Evolutionary conservation across 495 filamentous ascomycete genomes (phyloP).

Genomic region (Podospora australis): DNA sequence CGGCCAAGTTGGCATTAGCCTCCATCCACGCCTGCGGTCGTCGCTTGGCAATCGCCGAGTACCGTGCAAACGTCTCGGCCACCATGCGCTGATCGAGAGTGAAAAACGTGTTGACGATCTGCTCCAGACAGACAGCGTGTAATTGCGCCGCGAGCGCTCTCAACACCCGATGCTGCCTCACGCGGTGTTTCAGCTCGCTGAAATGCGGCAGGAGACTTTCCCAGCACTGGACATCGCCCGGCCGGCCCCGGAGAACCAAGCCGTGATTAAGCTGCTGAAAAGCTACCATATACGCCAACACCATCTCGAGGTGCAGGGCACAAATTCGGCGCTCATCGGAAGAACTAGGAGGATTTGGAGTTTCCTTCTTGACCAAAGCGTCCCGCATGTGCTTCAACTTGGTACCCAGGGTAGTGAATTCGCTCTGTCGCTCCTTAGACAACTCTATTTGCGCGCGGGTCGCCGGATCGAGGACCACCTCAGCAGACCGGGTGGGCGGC

Average conservation of each 20-base stretch:
- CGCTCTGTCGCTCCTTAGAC: constrained; percentile 16
- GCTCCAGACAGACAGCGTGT: constrained; percentile 32
- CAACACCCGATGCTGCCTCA: constrained; percentile 19
- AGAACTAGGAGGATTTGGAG: constrained; percentile 17
- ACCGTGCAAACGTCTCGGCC: constrained; percentile 8
- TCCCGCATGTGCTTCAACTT: constrained; percentile 43
- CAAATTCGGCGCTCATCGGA: constrained; percentile 24
- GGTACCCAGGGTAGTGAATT: constrained; percentile 28
- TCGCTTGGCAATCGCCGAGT: constrained; percentile 12
- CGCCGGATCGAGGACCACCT: constrained; percentile 16
- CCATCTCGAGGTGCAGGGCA: constrained; percentile 35
- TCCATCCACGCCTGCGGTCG: constrained; percentile 23
- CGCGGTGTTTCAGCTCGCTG: constrained; percentile 21
- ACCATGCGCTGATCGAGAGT: constrained; percentile 19
- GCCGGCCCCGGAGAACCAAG: constrained; percentile 18
- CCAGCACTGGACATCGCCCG: constrained; percentile 20
- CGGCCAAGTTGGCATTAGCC: constrained; percentile 7
- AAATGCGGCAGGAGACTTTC: constrained; percentile 28
- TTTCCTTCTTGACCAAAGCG: constrained; percentile 22
- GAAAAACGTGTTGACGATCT: constrained; percentile 23
- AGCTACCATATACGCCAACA: constrained; percentile 35
- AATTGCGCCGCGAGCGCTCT: constrained; percentile 27
- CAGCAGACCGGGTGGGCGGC: constrained; percentile 25
- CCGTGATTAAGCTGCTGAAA: constrained; percentile 27
- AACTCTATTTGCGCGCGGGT: constrained; percentile 14